A percentile compares a stretch with the other conserved stretches of the same genome.
These are phyloP conservation scores for Xylariaceae sp. DNA, from an alignment of 2,329 filamentous ascomycete genomes.

Conservation along the genomic window DNA sequence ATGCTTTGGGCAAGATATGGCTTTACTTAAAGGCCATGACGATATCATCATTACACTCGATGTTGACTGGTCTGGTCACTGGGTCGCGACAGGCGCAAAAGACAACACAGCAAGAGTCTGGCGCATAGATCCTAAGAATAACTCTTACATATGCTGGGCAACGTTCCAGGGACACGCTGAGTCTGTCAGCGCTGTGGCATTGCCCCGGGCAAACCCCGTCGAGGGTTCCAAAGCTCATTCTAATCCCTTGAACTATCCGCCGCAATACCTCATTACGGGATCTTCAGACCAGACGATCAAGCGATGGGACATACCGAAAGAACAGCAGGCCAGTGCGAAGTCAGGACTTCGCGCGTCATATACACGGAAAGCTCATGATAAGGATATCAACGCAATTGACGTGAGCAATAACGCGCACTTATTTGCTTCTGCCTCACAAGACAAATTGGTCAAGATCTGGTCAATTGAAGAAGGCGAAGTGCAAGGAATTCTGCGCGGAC, in stretches of 20 bases:
- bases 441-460: constrained; percentile 97
- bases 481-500: constrained; percentile 85
- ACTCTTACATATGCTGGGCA: constrained; percentile 76
- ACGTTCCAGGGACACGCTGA: constrained; percentile 90
- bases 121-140: constrained; percentile 74
- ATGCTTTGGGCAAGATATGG: constrained; percentile 89
- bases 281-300: constrained; percentile 96
- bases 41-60: constrained; percentile 96
- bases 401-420: constrained; percentile 71
- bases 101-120: constrained; percentile 93
- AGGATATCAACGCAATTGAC: constrained; percentile 95
- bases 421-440: constrained; percentile 95
- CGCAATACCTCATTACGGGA: constrained; percentile 81
- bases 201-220: constrained; percentile 69
- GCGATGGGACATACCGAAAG: constrained; percentile 77
- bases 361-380: constrained; percentile 95
- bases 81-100: constrained; percentile 94
- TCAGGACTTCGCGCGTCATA: constrained; percentile 67
- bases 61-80: constrained; percentile 94
- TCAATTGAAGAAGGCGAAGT: constrained; percentile 86
- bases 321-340: constrained; percentile 45
- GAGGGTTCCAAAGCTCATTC: constrained; percentile 67
- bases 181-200: constrained; percentile 83
- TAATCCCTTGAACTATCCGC: constrained; percentile 75
- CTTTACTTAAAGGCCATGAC: constrained; percentile 81